phyloP scores from a whole-genome alignment of 306 rosid species.

The Sechiopsis laciniata region DNA sequence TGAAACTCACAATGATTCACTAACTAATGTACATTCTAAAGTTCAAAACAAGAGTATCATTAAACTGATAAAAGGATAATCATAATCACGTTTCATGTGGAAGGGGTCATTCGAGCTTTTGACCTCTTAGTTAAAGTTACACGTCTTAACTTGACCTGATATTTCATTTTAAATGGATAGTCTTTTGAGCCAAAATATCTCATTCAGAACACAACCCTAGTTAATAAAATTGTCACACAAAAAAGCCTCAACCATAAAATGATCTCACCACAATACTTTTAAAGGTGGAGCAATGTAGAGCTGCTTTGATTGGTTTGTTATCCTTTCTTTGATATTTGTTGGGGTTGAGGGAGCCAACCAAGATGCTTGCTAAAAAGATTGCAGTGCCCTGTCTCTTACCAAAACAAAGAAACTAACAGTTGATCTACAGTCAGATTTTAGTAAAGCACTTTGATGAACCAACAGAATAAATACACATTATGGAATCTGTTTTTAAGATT shows the following conservation, averaged over 20 bases:
- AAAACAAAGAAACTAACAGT: conserved; percentile 10
- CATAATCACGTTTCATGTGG: not conserved
- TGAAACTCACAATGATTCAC: not conserved
- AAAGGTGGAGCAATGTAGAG: not conserved
- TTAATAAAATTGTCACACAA: not conserved
- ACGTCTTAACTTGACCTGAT: too few relatives aligned
- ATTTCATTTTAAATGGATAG: not conserved
- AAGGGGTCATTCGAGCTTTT: not conserved
- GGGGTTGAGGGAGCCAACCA: not conserved
- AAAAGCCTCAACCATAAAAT: not conserved
- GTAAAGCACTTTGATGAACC: conserved; percentile 6
- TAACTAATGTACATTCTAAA: not conserved
- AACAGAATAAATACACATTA: not conserved
- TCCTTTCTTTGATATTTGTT: not conserved
- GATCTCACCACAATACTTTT: not conserved
- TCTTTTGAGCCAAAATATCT: not conserved
- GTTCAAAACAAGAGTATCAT: not conserved
- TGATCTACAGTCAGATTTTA: conserved; percentile 4
- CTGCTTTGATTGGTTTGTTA: conserved; percentile 12
- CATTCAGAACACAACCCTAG: not conserved
- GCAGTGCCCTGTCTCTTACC: conserved; percentile 6
- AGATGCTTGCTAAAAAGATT: conserved; percentile 10
- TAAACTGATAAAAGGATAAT: not conserved
- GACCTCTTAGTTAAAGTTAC: not conserved
- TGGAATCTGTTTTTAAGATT: not conserved